Base-by-base conservation (phyloP, 352 stramenopile genomes). In the Pythium rhizo-oryzae region DNA sequence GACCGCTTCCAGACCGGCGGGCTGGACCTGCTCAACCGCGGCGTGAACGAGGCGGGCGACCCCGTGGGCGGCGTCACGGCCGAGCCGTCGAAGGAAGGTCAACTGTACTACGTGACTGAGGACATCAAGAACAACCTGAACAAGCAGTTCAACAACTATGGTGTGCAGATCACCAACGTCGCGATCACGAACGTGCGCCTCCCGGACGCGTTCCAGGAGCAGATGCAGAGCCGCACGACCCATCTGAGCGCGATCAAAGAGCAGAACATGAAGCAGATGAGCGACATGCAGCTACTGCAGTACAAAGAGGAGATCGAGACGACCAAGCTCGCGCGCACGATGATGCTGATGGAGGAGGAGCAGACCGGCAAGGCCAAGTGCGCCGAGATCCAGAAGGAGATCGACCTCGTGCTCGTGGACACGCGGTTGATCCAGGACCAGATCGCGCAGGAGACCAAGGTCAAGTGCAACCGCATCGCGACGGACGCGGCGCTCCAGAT, bases 201-300 rank as follows among this genome's bases (percentile, higher is more conserved):
- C n/a, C 82, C 86, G 0, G 58, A 85, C 19, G 69, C 71, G 16
- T 89, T 94, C 62, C 78, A 85, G 56, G 65, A 80, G 49, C 82
- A 91, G 60, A 91, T 91, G 81, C 74, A 81, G 53, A 80, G 78
- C 61, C 85, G 82, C 50, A 91, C 85, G 47, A 80, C 86, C 55
- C 78, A 90, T 44, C 74, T 85, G 57, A 89, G 79, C 62, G 74
- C 82, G 35, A 84, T 90, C 74, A 83, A 86, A 51, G 80, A 91
- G 75, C 80, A 92, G 64, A 87, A 80, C 58, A 92, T 92, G 85
- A 87, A 92, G 69, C 85, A 91, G 62, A 82, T 90, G 67, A 84
- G 76, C 66, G 82, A 87, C 69, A 90, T 94, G 85, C 81, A 90
- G 70, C 67, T 85, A 67, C 72, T 94, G 16, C 69, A 76, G 57